These are phyloP conservation scores for Trametes coccinea DNA, from an alignment of 768 basidiomycete genomes.

Conservation along the genomic window DNA sequence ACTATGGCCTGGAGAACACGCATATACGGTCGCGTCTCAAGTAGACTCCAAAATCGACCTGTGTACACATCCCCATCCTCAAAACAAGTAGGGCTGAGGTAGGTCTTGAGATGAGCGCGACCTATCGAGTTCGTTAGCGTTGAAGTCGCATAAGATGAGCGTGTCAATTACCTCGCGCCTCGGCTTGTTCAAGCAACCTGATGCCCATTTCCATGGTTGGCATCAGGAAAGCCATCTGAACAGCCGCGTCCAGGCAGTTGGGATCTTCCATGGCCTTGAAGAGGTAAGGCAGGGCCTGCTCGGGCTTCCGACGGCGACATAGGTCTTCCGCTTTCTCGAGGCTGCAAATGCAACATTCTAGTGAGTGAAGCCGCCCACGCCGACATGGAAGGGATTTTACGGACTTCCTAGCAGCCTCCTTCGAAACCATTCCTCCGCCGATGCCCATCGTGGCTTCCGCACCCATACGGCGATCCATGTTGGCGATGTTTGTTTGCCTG, in stretches of 20 bases:
- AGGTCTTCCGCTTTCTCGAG: conserved; percentile 41
- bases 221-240: conserved; percentile 39
- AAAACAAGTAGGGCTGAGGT: conserved; percentile 38
- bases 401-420: conserved; percentile 21
- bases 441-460: conserved; percentile 17
- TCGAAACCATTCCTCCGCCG: conserved; percentile 20
- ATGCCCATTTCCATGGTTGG: conserved; percentile 31
- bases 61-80: conserved; percentile 38
- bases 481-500: not conserved
- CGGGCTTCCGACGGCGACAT: conserved; percentile 33
- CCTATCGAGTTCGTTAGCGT: conserved; percentile 24
- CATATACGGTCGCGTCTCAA: conserved; percentile 48
- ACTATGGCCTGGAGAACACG: conserved; percentile 43
- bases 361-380: not conserved
- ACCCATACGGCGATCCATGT: conserved; percentile 20
- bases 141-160: not conserved
- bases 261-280: conserved; percentile 41
- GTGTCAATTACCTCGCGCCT: conserved; percentile 21
- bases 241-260: conserved; percentile 42
- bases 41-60: conserved; percentile 40
- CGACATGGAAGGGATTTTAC: not conserved
- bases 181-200: conserved; percentile 32
- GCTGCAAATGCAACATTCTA: conserved; percentile 21
- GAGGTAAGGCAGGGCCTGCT: conserved; percentile 42
- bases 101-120: conserved; percentile 29